phyloP scores from a whole-genome alignment of 1,284 basidiomycete species.

The Fomitopsis palustris region DNA sequence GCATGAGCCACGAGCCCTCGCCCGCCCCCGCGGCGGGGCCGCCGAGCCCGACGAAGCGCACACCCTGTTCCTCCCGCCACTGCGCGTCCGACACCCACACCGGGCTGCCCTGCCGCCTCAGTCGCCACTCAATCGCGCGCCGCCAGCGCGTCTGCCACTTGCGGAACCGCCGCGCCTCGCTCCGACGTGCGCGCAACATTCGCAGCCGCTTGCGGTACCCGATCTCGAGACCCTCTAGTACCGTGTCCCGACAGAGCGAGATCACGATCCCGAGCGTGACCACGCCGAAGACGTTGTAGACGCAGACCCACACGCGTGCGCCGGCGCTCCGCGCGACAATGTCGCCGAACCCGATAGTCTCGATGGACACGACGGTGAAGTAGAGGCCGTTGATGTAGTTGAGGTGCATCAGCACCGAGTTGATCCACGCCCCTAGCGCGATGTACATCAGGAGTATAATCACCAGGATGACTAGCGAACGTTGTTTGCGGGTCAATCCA shows the following conservation, averaged over 20 bases:
- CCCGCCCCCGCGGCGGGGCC: constrained; percentile 12
- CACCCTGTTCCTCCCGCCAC: constrained; percentile 11
- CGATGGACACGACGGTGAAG: constrained; percentile 67
- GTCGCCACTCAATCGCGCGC: constrained; percentile 53
- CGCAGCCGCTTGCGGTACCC: constrained; percentile 53
- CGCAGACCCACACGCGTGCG: constrained; percentile 52
- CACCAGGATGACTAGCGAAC: constrained; percentile 73
- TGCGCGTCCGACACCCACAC: constrained; percentile 47
- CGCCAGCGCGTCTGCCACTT: constrained; percentile 48
- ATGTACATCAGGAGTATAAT: constrained; percentile 74
- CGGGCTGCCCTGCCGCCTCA: constrained; percentile 42
- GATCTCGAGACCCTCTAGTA: constrained; percentile 66
- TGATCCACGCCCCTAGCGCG: constrained; percentile 62
- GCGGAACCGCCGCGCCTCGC: constrained; percentile 36
- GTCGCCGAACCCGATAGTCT: constrained; percentile 82
- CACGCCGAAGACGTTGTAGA: constrained; percentile 60
- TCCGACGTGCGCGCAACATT: constrained; percentile 35
- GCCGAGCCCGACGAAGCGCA: constrained; percentile 21
- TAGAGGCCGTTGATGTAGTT: constrained; percentile 69
- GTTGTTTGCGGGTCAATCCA: constrained; percentile 78
- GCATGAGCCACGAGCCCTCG: constrained; percentile 4
- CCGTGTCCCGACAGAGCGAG: constrained; percentile 62
- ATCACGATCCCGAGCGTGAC: constrained; percentile 64
- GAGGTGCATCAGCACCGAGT: constrained; percentile 55
- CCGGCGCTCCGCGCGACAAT: constrained; percentile 50